A percentile compares a stretch with the other conserved stretches of the same genome.
These are phyloP conservation scores for Colletotrichum siamense DNA, from an alignment of 2,329 filamentous ascomycete species.

Conservation along the genomic window DNA sequence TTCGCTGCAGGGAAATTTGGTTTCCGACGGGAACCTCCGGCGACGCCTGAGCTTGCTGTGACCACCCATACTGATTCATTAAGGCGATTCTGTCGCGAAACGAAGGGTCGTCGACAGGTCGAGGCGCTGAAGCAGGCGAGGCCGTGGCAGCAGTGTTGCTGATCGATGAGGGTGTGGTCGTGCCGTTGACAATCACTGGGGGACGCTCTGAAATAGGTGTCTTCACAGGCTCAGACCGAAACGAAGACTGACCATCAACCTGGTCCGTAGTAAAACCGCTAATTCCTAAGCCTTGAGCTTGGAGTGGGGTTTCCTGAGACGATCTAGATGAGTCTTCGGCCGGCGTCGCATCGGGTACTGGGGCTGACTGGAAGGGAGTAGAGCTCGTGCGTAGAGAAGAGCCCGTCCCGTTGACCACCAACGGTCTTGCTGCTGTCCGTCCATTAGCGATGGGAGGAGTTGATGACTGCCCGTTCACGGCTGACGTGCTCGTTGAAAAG, in stretches of 20 bases:
- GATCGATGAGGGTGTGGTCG: conserved; percentile 21
- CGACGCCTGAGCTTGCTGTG: conserved; percentile 13
- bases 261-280: conserved; percentile 1
- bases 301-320: conserved; percentile 32
- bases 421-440: conserved; percentile 45
- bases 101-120: conserved; percentile 39
- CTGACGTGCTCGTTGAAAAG: conserved; percentile 45
- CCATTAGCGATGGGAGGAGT: conserved; percentile 41
- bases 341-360: conserved; percentile 1
- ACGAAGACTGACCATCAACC: not conserved
- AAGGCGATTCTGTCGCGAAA: conserved; percentile 47
- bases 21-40: conserved; percentile 30
- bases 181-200: conserved; percentile 42
- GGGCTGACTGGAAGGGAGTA: conserved; percentile 16
- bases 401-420: conserved; percentile 61
- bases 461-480: conserved; percentile 42
- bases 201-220: conserved; percentile 28
- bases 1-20: conserved; percentile 39
- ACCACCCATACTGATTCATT: conserved; percentile 33
- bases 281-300: conserved; percentile 25
- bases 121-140: conserved; percentile 5
- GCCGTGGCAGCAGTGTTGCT: conserved; percentile 8
- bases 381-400: conserved; percentile 44
- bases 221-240: conserved; percentile 1
- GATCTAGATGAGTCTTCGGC: conserved; percentile 26